Conservation (phyloP, 805 yeast species). For the Myxozyma sirexii region DNA sequence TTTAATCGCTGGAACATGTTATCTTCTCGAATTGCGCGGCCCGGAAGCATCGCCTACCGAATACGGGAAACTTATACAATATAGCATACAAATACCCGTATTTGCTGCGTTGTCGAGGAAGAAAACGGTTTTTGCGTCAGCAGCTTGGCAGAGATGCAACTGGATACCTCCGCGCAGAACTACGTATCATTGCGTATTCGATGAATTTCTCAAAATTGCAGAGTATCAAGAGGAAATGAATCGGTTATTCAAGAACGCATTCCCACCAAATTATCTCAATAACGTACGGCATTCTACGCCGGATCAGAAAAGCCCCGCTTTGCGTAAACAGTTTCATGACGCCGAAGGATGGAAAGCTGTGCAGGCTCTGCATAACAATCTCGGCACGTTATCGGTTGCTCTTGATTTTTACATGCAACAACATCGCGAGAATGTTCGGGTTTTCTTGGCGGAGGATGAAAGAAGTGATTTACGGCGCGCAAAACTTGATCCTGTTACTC, state of each 20-base stretch:
- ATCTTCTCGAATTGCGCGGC: background rate
- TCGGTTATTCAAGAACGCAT: background rate
- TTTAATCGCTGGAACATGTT: background rate
- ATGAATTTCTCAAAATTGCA: conserved; percentile 1
- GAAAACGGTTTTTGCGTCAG: background rate
- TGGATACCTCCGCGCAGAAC: background rate
- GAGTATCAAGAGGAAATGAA: background rate
- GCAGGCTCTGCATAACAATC: background rate
- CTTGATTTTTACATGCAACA: background rate
- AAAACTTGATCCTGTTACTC: background rate
- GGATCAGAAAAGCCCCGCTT: no score
- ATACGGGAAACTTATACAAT: background rate
- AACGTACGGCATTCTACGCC: background rate
- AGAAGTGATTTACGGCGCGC: background rate
- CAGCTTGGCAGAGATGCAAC: background rate
- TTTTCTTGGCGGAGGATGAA: background rate
- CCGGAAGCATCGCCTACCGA: background rate
- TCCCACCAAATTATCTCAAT: background rate
- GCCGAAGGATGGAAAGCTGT: background rate
- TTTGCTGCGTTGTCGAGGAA: background rate
- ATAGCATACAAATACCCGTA: background rate
- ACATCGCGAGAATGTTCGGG: background rate
- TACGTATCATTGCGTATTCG: background rate
- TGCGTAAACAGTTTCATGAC: background rate
- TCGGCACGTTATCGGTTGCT: background rate